Evolutionary conservation across 306 rosid genomes (phyloP).

Genomic region (Malus sieversii): DNA sequence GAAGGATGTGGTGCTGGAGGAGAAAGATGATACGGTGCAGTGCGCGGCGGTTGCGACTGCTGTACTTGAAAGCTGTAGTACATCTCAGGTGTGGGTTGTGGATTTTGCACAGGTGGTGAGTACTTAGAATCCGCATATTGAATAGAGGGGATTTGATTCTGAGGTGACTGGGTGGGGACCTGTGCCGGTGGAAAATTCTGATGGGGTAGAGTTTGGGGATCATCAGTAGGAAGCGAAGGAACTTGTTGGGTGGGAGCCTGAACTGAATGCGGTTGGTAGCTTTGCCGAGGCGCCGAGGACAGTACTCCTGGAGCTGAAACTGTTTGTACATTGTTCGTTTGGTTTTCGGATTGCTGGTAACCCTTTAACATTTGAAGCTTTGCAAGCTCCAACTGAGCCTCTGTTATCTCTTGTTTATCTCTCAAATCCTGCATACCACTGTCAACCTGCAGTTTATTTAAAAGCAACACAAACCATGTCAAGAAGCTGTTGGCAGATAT

Average conservation of each 20-base stretch:
- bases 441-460: conserved; percentile 21
- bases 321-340: not conserved
- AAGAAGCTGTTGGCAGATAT: not conserved
- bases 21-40: conserved; percentile 10
- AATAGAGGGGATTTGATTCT: conserved; percentile 8
- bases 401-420: conserved; percentile 33
- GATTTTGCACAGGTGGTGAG: conserved; percentile 11
- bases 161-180: conserved; percentile 6
- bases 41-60: conserved; percentile 9
- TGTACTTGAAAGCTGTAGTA: conserved; percentile 11
- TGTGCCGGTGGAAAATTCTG: conserved; percentile 12
- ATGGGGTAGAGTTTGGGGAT: conserved; percentile 3
- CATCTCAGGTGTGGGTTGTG: conserved; percentile 18
- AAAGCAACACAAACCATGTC: not conserved
- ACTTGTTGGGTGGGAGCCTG: conserved; percentile 13
- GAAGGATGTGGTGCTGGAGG: conserved; percentile 12
- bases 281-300: conserved; percentile 12
- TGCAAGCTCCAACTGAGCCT: conserved; percentile 19
- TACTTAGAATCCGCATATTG: conserved; percentile 11
- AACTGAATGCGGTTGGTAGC: conserved; percentile 14
- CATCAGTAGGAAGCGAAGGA: conserved; percentile 7
- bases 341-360: conserved; percentile 11
- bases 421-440: conserved; percentile 29
- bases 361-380: conserved; percentile 25
- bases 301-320: not conserved